Conservation (phyloP, 805 yeast genomes). For the Dipodascopsis uninucleata region DNA sequence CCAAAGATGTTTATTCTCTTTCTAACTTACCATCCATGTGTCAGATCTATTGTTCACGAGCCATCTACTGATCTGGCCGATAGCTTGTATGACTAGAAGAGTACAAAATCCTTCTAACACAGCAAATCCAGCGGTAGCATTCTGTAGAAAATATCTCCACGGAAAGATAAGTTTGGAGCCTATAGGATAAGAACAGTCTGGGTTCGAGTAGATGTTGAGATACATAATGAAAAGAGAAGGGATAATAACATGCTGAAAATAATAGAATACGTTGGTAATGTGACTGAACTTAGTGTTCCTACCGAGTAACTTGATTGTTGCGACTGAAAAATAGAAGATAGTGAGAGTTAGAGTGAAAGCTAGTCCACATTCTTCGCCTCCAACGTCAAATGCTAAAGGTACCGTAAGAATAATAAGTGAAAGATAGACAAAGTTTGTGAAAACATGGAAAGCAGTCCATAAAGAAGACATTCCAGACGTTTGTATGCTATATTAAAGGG, state of each 20-base stretch:
- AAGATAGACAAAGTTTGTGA: slow-evolving; percentile 48
- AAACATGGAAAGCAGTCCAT: slow-evolving; percentile 24
- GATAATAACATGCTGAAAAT: slow-evolving; percentile 74
- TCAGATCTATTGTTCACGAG: slow-evolving; percentile 50
- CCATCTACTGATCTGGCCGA: slow-evolving; percentile 79
- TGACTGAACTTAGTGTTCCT: slow-evolving; percentile 39
- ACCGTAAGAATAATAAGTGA: slow-evolving; percentile 71
- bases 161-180: slow-evolving; percentile 47
- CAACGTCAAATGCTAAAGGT: slow-evolving; percentile 90
- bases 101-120: slow-evolving; percentile 91
- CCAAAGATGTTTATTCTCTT: neutral
- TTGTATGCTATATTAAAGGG: too few species aligned
- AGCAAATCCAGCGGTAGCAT: slow-evolving; percentile 86
- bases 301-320: slow-evolving; percentile 61
- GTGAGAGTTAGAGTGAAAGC: slow-evolving; percentile 75
- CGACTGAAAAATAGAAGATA: slow-evolving; percentile 62
- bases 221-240: slow-evolving; percentile 73
- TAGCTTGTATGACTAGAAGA: slow-evolving; percentile 82
- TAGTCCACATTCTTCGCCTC: slow-evolving; percentile 86
- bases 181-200: slow-evolving; percentile 22
- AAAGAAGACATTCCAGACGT: slow-evolving; percentile 9
- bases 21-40: slow-evolving; percentile 51
- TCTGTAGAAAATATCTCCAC: slow-evolving; percentile 69
- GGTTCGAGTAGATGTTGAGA: slow-evolving; percentile 35
- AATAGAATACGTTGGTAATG: slow-evolving; percentile 49